Evolutionary conservation across 2,329 filamentous ascomycete species (phyloP), one percentile per base, ranked within the genome.

Genomic region (Cladophialophora exuberans): DNA sequence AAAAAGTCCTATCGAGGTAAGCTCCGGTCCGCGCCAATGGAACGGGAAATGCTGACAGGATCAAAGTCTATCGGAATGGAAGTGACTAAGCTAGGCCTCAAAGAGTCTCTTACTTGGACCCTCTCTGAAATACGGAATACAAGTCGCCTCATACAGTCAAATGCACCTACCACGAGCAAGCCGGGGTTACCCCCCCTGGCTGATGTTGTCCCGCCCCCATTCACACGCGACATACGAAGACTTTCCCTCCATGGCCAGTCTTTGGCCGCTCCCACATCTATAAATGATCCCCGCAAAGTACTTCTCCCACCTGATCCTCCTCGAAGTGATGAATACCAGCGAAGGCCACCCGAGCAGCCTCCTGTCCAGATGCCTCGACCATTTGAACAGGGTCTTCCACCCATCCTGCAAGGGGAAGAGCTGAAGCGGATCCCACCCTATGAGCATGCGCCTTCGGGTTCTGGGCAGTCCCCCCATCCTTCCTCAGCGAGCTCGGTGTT

Each of bases 301-400:
- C 41, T 48, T 15, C 48, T 55, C 30, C 42, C 47, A 6, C 46
- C 48, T 18, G 56, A 60, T 43, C 44, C 54, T 53, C 9, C 51
- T 57, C 58, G 47, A 33, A 35, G 39, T 49, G 58, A 60, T 18
- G 54, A 52, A 38, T 46, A 44, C 39, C 47, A 52, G 10, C 48
- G 58, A 25, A 54, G 58, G 25, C 30, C 26, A 15, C 43, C 25
- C 35, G 58, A 59, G 10, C 54, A 46, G 15, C 47, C 48, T 38
- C 25, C 30, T 23, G 54, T 54, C 7, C 54, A 52, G 26, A 59
- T 52, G 42, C 47, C 60, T 44, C 54, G 51, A 41, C 54, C 44
- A 9, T 48, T 46, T 10, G 65, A 66, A 18, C 72, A 71, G 53
- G 66, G 62, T 30, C 42, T 59, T 11, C 57, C 57, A 15, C 39